Base-by-base conservation (phyloP, 1,284 basidiomycete species). In the Mrakiaceae sp. region DNA sequence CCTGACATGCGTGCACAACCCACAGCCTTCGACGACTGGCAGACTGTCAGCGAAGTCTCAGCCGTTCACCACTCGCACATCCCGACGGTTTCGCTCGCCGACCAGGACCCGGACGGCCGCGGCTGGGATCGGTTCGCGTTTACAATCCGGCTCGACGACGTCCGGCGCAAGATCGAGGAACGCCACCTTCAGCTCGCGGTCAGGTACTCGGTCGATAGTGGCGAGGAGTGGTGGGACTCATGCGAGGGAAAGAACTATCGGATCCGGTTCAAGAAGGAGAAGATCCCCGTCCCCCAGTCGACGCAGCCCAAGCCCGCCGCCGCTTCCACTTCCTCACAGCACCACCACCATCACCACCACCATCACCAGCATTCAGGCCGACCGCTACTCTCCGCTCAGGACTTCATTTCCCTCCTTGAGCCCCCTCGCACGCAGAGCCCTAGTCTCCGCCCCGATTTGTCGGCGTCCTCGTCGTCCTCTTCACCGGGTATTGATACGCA, bases 131-230 rank as follows among this genome's bases (percentile, higher is more conserved):
- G 78, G 49, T 79, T 80, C 74, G 71, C 72, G 62, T 79, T 79
- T 69, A 69, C 72, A 4, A 84, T 93, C 72, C 83, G 82, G 62
- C 80, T 94, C 46, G 86, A 87, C 68, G 87, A 90, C 70, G 86
- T 88, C 71, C 82, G 83, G 60, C 78, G 80, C 54, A 82, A 81
- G 67, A 78, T 93, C n/a, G 79, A 81, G 49, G 81, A 83, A 7
- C 80, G 86, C 48, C 82, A 81, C 11, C 74, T 92, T 56, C 83
- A 81, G 75, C 77, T 90, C 27, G 88, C 84, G 46, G 81, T 81
- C 3, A 79, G 85, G 46, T 90, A 81, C 74, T 78, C 76, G 1
- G 70, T 78, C 48, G 72, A 75, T 27, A 76, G 76, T 11, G 69
- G 67, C 43, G 68, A 71, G 16, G 69, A 71, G 39, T 79, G 76